Base-by-base conservation (phyloP, 2,329 filamentous ascomycete genomes). In the Pseudohalonectria lignicola region DNA sequence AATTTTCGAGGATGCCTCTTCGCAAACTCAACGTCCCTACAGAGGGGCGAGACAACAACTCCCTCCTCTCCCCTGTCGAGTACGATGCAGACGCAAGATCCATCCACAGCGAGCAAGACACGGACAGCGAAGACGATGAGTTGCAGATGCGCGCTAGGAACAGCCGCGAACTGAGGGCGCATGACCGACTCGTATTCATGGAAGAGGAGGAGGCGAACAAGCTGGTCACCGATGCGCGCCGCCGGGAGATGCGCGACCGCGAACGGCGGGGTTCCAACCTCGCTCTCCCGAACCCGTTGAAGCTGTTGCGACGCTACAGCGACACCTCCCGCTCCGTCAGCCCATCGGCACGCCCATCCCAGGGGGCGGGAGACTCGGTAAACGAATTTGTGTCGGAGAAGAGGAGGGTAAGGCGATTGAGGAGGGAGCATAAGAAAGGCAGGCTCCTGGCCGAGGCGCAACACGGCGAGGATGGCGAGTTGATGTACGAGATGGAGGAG, bases 401-500 rank as follows among this genome's bases (percentile, higher is more conserved):
- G 49, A 65, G 70, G 44, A 57, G 56, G 40, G 57, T 56, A 34
- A 62, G 74, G 34, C 66, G 67, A 40, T 57, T 63, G 31, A 63
- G 72, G 52, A 62, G 74, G 39, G 60, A 62, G 46, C 62, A 66
- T 49, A 76, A 74, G 58, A 67, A 62, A 60, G 67, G 69, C 44
- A 64, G 60, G 45, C 55, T 73, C 52, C 58, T 68, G 48, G 62
- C 66, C 39, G 63, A 71, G 37, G 74, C 74, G 4, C 64, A 64
- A 19, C 57, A 76, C 43, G 78, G 78, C 39, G 82, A 86, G 53
- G 76, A 85, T 47, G 79, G 81, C 28, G 75, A 79, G 56, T 64
- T 93, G 51, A 85, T 94, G 79, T 88, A 86, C 56, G 84, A 92
- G 61, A 86, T 90, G 82, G 88, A 95, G 58, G 82, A 87, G 53